Evolutionary conservation across 2,329 filamentous ascomycete genomes (phyloP).

Genomic region (Penicillium freii): DNA sequence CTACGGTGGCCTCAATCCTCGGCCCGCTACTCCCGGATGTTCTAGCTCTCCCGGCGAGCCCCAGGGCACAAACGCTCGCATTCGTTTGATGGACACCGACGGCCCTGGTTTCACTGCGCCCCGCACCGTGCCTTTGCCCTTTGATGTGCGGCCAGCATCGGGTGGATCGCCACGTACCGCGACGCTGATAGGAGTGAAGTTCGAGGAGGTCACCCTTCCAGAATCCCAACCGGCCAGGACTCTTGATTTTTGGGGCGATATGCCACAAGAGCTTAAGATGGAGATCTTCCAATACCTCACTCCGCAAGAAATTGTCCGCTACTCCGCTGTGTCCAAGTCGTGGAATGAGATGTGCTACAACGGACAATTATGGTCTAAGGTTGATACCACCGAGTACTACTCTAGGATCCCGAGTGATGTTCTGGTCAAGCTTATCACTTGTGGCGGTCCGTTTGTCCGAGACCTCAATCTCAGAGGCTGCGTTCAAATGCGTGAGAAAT

Average conservation of each 20-base stretch:
- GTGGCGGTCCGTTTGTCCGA: slow-evolving; percentile 84
- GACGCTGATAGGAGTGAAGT: slow-evolving; percentile 15
- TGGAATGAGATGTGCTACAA: slow-evolving; percentile 88
- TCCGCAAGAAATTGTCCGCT: slow-evolving; percentile 76
- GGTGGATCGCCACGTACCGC: slow-evolving; percentile 33
- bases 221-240: slow-evolving; percentile 37
- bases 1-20: slow-evolving; percentile 56
- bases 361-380: slow-evolving; percentile 83
- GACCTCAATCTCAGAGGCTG: slow-evolving; percentile 90
- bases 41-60: slow-evolving; percentile 47
- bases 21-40: slow-evolving; percentile 52
- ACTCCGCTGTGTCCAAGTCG: slow-evolving; percentile 71
- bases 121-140: slow-evolving; percentile 62
- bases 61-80: slow-evolving; percentile 55
- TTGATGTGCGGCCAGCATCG: slow-evolving; percentile 56
- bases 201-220: slow-evolving; percentile 18
- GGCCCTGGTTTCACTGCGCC: slow-evolving; percentile 36
- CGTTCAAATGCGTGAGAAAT: slow-evolving; percentile 80
- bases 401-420: slow-evolving; percentile 79
- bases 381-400: slow-evolving; percentile 87
- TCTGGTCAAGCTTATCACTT: slow-evolving; percentile 77
- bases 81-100: slow-evolving; percentile 55
- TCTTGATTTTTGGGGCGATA: slow-evolving; percentile 71
- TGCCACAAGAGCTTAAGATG: slow-evolving; percentile 81
- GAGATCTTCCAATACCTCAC: slow-evolving; percentile 72